Base-by-base conservation (phyloP, 169 alveolate species). In the Besnoitia besnoiti region DNA sequence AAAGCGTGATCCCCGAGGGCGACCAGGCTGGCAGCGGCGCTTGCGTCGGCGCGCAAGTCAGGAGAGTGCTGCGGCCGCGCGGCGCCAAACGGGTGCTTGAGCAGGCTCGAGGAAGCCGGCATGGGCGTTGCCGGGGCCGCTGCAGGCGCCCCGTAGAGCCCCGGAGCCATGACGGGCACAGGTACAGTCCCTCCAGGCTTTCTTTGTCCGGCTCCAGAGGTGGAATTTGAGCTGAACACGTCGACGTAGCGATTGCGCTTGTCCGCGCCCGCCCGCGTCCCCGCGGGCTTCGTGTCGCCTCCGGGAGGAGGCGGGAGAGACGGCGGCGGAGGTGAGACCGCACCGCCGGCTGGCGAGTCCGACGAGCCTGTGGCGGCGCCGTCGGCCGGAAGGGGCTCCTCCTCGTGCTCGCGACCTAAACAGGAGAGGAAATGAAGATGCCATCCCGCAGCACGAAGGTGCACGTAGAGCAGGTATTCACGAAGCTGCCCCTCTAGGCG, bases 201-300 rank as follows among this genome's bases (percentile, higher is more conserved):
- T n/a, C n/a, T n/a, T 0, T 3, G 67, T 5, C 27, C 33, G 12
- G n/a, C 67, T n/a, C 67, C 27, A 16, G 12, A 19, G 3, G 67
- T 19, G 67, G 55, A 49, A 49, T 8, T 37, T 42, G 87, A 2
- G 1, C 42, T 3, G 30, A 77, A 77, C 4, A 77, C 55, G 55
- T 77, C 87, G 40, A 77, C 87, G 59, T 77, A 77, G 40, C 87
- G 55, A 39, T 77, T 77, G 10, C 87, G 40, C 47, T 39, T 73
- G 21, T 73, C 82, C 21, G 82, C 82, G 14, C 82, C 82, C 24
- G 44, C 46, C 2, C 82, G 40, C 46, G 46, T 19, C 67, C 67
- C 33, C 47, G 47, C 12, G 14, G 47, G 44, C 67, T 51, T 14
- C 82, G 44, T 37, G 19, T 37, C 82, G 39, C 40, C 82, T 5